Evolutionary conservation across 805 yeast genomes (phyloP).

Genomic region (Ogataea saltuana): DNA sequence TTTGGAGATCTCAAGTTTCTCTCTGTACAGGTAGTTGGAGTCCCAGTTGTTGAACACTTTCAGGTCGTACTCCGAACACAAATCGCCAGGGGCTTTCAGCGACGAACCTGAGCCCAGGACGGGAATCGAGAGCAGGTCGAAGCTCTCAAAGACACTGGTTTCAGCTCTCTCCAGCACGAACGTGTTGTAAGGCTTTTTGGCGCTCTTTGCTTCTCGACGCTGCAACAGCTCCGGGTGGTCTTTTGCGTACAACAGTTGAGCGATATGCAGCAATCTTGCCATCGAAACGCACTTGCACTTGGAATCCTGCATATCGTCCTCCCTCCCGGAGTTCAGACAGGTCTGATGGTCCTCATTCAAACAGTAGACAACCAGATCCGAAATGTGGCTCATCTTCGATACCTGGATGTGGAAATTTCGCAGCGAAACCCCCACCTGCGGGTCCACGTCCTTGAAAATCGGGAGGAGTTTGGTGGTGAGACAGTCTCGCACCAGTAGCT

Average conservation of each 20-base stretch:
- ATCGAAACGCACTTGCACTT: constrained; percentile 40
- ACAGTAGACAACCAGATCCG: constrained; percentile 80
- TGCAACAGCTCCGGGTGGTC: constrained; percentile 29
- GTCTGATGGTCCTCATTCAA: constrained; percentile 44
- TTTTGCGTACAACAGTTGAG: constrained; percentile 38
- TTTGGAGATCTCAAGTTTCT: constrained; percentile 76
- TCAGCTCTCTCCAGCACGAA: constrained; percentile 29
- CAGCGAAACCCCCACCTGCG: constrained; percentile 69
- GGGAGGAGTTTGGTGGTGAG: constrained; percentile 47
- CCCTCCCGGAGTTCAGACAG: constrained; percentile 16
- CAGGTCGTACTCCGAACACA: constrained; percentile 40
- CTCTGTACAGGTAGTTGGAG: constrained; percentile 65
- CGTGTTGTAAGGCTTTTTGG: constrained; percentile 30
- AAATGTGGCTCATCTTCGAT: constrained; percentile 70
- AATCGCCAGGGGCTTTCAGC: constrained; percentile 27
- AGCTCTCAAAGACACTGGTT: constrained; percentile 17
- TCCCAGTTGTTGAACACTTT: constrained; percentile 61
- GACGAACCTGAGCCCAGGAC: constrained; percentile 26
- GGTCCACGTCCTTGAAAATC: constrained; percentile 60
- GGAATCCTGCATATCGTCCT: constrained; percentile 16
- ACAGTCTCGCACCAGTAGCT: constrained; percentile 43
- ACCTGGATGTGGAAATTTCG: constrained; percentile 87
- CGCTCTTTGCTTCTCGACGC: too few relatives aligned
- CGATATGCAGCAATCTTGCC: constrained; percentile 44
- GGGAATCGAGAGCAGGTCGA: constrained; percentile 33